Evolutionary conservation across 345 rosid species (phyloP), one percentile per base, ranked within the genome.

Genomic region (Salix dunnii): DNA sequence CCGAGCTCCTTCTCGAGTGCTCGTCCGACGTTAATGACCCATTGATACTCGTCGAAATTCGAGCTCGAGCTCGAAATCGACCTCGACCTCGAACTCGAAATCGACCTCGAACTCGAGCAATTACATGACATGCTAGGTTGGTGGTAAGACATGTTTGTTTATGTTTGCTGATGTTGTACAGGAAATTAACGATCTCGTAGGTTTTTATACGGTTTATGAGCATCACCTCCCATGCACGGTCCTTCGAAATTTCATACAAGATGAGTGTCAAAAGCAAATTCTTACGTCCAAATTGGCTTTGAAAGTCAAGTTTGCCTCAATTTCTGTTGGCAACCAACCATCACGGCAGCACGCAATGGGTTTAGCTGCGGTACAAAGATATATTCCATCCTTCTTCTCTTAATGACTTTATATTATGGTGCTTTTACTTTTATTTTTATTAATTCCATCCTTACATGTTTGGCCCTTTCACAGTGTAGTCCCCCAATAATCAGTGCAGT

Each of bases 1-100:
- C 89, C 92, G 12, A 81, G 69, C 33, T 92, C 91, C 70, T 89
- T 86, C 1, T 85, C 89, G 0, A 92, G 62, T 9, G 62, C 62
- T 9, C 62, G 62, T 8, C 62, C 6, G 28, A 58, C 7, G 62
- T 58, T 58, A 23, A 58, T 85, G n/a, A 90, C 75, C 95, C 97
- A 92, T 60, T 67, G 81, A 66, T 51, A 69, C 81, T 89, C 92
- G 71, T 89, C 91, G 31, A 90, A 87, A 68, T 33, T 68, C 12
- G 84, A 79, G 40, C 42, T 62, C 9, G 80, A 35, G 18, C 35
- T 33, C 35, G 35, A 33, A 0, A 3, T 33, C 35, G 35, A 33
- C 5, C 35, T 33, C 35, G 35, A 33, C 0, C 1, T 33, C 35
- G 35, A 33, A 2, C 35, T 33, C 35, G 35, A 33, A 5, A 0